These are phyloP conservation scores for Daldinia bambusicola DNA, from an alignment of 495 filamentous ascomycete species.

Conservation along the genomic window DNA sequence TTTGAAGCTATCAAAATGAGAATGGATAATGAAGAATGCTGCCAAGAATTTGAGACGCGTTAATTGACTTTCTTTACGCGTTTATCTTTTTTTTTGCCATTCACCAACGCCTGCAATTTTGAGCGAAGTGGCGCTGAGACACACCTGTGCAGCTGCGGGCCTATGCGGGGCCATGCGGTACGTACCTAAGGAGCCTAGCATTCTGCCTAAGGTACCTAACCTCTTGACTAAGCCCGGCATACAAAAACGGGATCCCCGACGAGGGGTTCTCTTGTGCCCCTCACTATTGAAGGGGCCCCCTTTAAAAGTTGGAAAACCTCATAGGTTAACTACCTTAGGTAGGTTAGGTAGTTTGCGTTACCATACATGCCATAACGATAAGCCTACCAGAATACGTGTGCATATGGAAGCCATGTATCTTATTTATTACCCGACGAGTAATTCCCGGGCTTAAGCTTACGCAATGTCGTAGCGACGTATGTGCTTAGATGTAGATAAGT, in stretches of 20 bases:
- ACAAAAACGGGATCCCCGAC: constrained; percentile 33
- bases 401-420: not conserved
- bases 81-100: constrained; percentile 23
- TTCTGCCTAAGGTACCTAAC: too few relatives aligned
- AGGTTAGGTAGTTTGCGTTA: not conserved
- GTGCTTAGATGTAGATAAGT: too few relatives aligned
- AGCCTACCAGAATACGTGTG: constrained; percentile 2
- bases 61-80: constrained; percentile 47
- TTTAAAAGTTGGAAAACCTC: constrained; percentile 22
- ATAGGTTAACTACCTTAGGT: not conserved
- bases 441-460: not conserved
- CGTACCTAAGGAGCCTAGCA: too few relatives aligned
- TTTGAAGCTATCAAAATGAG: not conserved
- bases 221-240: constrained; percentile 24
- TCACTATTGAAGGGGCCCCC: constrained; percentile 1
- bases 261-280: constrained; percentile 21
- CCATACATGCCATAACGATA: constrained; percentile 14
- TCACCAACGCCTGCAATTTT: constrained; percentile 23
- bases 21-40: not conserved
- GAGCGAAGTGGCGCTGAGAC: not conserved
- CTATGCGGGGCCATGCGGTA: not conserved
- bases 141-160: not conserved
- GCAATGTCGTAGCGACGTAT: not conserved
- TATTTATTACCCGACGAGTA: constrained; percentile 2
- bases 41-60: constrained; percentile 38